Percentiles rank a stretch among this genome's conserved stretches.
Conservation (phyloP, 345 rosid species). For the Dipteronia dyeriana region DNA sequence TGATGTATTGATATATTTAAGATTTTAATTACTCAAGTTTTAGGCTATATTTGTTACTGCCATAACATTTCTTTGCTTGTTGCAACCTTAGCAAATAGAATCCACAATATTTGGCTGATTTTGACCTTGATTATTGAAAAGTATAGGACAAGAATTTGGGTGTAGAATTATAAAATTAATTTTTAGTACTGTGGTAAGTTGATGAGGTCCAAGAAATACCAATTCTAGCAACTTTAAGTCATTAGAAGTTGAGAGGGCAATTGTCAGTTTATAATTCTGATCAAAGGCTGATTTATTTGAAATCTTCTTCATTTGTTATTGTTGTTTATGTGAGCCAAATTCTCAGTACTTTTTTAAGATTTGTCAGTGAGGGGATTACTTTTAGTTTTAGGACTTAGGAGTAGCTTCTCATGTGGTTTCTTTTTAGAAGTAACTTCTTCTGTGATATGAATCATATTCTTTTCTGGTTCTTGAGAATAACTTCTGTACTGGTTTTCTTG, state of each 20-base stretch:
- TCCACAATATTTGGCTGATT: background rate
- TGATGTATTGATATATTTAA: background rate
- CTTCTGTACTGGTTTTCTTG: constrained; percentile 17
- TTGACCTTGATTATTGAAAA: background rate
- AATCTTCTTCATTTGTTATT: background rate
- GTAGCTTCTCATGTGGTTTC: background rate
- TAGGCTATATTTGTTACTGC: background rate
- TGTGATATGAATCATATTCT: background rate
- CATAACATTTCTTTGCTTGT: background rate
- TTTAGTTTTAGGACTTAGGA: background rate
- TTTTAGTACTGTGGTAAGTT: background rate
- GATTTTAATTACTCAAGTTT: too few species aligned
- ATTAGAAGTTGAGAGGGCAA: background rate
- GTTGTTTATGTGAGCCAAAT: background rate
- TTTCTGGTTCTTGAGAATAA: background rate
- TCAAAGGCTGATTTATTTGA: background rate
- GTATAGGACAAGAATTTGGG: background rate
- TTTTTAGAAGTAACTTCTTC: background rate
- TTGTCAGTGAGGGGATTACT: background rate
- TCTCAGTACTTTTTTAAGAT: background rate
- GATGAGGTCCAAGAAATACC: background rate
- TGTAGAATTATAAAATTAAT: background rate
- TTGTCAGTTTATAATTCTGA: background rate
- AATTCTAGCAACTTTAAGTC: background rate
- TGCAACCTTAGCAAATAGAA: background rate